Evolutionary conservation across 495 filamentous ascomycete genomes (phyloP).

Genomic region (Penicillium coprophilum): DNA sequence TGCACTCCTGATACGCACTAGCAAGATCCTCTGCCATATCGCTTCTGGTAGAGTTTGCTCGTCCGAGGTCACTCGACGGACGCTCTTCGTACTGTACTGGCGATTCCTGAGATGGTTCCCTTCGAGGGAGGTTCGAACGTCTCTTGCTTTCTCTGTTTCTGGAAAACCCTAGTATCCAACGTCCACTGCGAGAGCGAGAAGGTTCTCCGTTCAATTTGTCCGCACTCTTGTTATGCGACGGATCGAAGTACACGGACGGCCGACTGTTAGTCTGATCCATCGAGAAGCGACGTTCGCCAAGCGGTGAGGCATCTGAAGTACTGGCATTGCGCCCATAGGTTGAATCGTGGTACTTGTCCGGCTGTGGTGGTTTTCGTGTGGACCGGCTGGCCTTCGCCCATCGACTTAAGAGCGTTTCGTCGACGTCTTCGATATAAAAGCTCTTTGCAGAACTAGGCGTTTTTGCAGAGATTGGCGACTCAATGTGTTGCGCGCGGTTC

Average conservation of each 20-base stretch:
- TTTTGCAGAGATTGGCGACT: not conserved
- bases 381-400: not conserved
- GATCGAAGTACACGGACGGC: not conserved
- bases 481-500: not conserved
- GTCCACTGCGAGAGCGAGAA: constrained; percentile 14
- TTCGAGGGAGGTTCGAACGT: constrained; percentile 8
- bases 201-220: constrained; percentile 14
- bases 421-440: constrained; percentile 7
- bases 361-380: not conserved
- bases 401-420: not conserved
- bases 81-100: constrained; percentile 16
- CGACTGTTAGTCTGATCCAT: constrained; percentile 2
- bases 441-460: not conserved
- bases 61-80: constrained; percentile 12
- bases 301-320: not conserved
- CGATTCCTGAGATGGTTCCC: constrained; percentile 18
- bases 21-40: constrained; percentile 22
- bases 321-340: not conserved
- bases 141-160: constrained; percentile 17
- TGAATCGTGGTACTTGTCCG: not conserved
- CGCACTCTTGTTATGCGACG: constrained; percentile 2
- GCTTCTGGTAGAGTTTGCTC: constrained; percentile 19
- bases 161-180: constrained; percentile 20
- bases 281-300: not conserved
- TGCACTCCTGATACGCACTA: constrained; percentile 29